Conservation (phyloP, 1,284 basidiomycete genomes). For the Pholiota adiposa region DNA sequence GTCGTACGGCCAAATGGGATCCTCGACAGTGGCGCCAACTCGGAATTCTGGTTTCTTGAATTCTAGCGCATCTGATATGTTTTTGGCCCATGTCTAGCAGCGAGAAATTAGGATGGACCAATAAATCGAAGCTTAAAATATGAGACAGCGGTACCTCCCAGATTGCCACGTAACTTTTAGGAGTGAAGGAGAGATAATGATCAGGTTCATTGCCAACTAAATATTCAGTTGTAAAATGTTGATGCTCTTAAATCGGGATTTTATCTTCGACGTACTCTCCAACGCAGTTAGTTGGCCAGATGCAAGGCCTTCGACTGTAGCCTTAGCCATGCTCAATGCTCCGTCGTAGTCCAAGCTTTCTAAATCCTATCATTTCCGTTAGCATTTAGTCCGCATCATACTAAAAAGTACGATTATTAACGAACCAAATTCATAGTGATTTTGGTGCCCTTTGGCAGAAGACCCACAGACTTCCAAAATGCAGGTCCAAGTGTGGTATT, state of each 20-base stretch:
- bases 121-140: background rate
- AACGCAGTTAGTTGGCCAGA: slow-evolving; percentile 42
- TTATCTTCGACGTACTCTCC: slow-evolving; percentile 43
- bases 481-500: slow-evolving; percentile 54
- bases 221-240: background rate
- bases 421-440: slow-evolving; percentile 48
- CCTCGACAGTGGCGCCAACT: slow-evolving; percentile 49
- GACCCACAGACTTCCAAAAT: slow-evolving; percentile 50
- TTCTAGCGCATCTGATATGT: slow-evolving; percentile 43
- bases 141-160: slow-evolving; percentile 41
- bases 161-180: slow-evolving; percentile 44
- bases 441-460: slow-evolving; percentile 49
- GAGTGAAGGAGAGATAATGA: slow-evolving; percentile 46
- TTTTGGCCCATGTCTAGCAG: slow-evolving; percentile 47
- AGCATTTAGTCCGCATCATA: background rate
- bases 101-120: background rate
- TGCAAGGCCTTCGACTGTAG: slow-evolving; percentile 41
- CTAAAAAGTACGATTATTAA: background rate
- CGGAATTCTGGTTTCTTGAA: slow-evolving; percentile 45
- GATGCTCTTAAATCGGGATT: background rate
- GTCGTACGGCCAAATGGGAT: slow-evolving; percentile 55
- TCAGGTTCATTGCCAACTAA: slow-evolving; percentile 59
- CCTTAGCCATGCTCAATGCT: slow-evolving; percentile 45
- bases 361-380: slow-evolving; percentile 34
- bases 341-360: slow-evolving; percentile 45